phyloP scores from a whole-genome alignment of 2,329 filamentous ascomycete genomes.

The Trichoderma lentiforme region DNA sequence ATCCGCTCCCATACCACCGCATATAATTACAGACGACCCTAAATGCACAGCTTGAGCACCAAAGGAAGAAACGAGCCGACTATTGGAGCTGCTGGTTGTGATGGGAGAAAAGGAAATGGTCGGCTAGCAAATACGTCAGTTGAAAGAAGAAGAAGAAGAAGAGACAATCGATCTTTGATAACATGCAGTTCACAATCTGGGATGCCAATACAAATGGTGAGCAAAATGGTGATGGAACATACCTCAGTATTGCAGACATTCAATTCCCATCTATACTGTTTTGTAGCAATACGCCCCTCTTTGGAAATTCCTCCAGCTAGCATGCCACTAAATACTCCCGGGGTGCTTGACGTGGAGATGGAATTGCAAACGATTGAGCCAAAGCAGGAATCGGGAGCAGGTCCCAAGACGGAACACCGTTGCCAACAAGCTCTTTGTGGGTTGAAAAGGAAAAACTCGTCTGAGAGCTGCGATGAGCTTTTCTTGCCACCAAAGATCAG shows the following conservation, averaged over 20 bases:
- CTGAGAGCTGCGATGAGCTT: constrained; percentile 45
- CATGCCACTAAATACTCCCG: constrained; percentile 52
- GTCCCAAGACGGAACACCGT: constrained; percentile 38
- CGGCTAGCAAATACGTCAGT: constrained; percentile 22
- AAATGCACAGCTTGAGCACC: constrained; percentile 30
- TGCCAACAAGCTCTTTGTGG: constrained; percentile 44
- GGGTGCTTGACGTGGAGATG: constrained; percentile 19
- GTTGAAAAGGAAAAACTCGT: constrained; percentile 52
- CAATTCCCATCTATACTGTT: constrained; percentile 64
- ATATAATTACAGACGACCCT: constrained; percentile 26
- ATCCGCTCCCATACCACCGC: constrained; percentile 34
- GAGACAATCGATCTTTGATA: background rate
- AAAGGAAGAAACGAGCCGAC: constrained; percentile 29
- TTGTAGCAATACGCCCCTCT: constrained; percentile 60
- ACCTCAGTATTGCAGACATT: constrained; percentile 39
- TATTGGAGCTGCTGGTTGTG: background rate
- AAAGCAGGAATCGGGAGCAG: constrained; percentile 39
- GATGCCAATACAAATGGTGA: background rate
- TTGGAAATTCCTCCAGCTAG: constrained; percentile 68
- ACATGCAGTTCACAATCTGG: background rate
- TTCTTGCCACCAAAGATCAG: constrained; percentile 63
- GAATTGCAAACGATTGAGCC: constrained; percentile 41
- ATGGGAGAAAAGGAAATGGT: constrained; percentile 26
- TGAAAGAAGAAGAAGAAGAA: background rate
- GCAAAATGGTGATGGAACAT: constrained; percentile 21